Conservation (phyloP, 441 rosid species). For the Capsella rubella region DNA sequence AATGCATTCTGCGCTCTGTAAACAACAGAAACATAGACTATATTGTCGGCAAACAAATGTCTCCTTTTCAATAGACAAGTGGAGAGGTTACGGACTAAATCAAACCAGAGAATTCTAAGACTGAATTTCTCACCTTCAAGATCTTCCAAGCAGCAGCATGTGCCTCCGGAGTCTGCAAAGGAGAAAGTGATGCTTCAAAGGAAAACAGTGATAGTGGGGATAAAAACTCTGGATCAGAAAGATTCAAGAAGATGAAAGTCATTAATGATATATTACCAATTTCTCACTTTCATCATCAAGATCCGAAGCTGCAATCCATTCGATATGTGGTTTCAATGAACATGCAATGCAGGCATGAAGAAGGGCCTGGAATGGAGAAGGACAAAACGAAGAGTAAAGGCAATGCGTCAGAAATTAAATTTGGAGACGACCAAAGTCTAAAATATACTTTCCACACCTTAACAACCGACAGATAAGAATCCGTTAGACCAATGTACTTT, state of each 20-base stretch:
- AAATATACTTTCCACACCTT: slow-evolving; percentile 52
- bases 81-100: slow-evolving; percentile 5
- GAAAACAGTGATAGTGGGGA: slow-evolving; percentile 4
- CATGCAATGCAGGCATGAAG: slow-evolving; percentile 83
- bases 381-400: slow-evolving; percentile 28
- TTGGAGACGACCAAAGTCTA: slow-evolving; percentile 34
- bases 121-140: slow-evolving; percentile 57
- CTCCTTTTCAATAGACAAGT: slow-evolving; percentile 22
- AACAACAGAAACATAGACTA: slow-evolving; percentile 5
- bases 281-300: slow-evolving; percentile 73
- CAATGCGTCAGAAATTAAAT: slow-evolving; percentile 12
- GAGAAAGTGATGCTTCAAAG: slow-evolving; percentile 28
- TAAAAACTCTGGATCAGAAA: slow-evolving; percentile 24
- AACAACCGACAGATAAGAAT: slow-evolving; percentile 78
- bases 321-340: slow-evolving; percentile 69
- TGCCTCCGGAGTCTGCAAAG: slow-evolving; percentile 67
- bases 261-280: slow-evolving; percentile 46
- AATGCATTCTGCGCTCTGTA: slow-evolving; percentile 74
- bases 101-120: slow-evolving; percentile 16
- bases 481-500: slow-evolving; percentile 72
- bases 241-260: slow-evolving; percentile 33
- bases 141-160: slow-evolving; percentile 79
- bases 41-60: slow-evolving; percentile 14
- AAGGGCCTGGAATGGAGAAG: slow-evolving; percentile 61
- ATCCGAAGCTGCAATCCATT: slow-evolving; percentile 87